Percentiles rank a stretch among this genome's conserved stretches.
Evolutionary conservation across 805 yeast genomes (phyloP).

Genomic region (Ogataea corticis): DNA sequence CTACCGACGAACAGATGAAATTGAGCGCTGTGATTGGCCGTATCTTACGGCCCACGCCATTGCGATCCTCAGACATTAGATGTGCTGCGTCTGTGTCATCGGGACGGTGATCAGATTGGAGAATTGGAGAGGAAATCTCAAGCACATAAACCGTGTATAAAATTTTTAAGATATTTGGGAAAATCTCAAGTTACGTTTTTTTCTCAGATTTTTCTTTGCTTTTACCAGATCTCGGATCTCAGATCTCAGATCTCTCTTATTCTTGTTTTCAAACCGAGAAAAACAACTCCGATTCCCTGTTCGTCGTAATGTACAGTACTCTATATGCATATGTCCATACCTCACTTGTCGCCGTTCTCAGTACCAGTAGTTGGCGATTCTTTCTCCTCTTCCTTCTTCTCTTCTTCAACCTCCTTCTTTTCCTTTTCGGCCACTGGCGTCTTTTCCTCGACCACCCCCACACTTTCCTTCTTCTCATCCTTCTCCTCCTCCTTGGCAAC

Average conservation of each 20-base stretch:
- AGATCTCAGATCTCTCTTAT: too few relatives aligned
- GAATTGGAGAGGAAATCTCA: too few relatives aligned
- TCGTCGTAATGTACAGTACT: not conserved
- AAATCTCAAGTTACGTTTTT: too few relatives aligned
- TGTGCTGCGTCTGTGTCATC: not conserved
- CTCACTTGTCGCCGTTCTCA: not conserved
- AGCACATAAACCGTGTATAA: too few relatives aligned
- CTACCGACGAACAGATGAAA: slow-evolving; percentile 9
- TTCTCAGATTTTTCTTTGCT: too few relatives aligned
- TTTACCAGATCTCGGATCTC: too few relatives aligned
- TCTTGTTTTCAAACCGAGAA: too few relatives aligned
- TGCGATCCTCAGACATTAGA: not conserved
- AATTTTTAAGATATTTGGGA: too few relatives aligned
- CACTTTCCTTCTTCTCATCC: not conserved
- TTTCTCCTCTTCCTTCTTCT: slow-evolving; percentile 1
- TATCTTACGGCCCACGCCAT: not conserved
- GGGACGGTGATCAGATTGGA: too few relatives aligned
- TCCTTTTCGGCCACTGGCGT: not conserved
- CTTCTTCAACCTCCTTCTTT: slow-evolving; percentile 1
- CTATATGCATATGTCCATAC: not conserved
- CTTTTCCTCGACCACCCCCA: not conserved
- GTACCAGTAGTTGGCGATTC: not conserved
- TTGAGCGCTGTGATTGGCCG: not conserved
- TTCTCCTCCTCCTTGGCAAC: slow-evolving; percentile 10
- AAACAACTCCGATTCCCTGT: too few relatives aligned